A percentile compares a stretch with the other conserved stretches of the same genome.
Conservation (phyloP, 2,329 filamentous ascomycete genomes). For the Coniochaeta ligniaria region DNA sequence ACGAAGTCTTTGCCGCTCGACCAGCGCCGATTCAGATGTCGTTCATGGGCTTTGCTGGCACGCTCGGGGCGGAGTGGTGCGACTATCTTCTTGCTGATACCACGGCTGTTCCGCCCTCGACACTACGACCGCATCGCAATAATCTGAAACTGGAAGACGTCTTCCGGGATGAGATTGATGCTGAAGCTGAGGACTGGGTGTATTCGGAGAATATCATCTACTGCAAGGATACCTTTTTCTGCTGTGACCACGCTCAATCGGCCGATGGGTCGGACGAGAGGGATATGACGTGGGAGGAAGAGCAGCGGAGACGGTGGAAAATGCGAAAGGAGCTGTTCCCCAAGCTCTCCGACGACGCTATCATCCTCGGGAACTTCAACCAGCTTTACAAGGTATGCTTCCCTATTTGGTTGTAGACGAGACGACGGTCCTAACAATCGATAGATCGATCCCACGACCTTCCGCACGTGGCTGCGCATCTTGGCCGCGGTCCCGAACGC, state of each 20-base stretch:
- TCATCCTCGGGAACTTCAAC: conserved; percentile 97
- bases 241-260: conserved; percentile 92
- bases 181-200: conserved; percentile 73
- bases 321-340: conserved; percentile 95
- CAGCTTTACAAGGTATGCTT: conserved; percentile 85
- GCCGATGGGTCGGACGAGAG: conserved; percentile 60
- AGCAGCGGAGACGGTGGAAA: conserved; percentile 74
- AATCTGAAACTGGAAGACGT: conserved; percentile 70
- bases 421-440: not conserved
- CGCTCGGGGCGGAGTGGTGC: conserved; percentile 94
- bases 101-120: conserved; percentile 75
- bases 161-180: conserved; percentile 57
- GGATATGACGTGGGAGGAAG: conserved; percentile 71
- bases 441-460: conserved; percentile 96
- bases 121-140: conserved; percentile 69
- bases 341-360: conserved; percentile 66
- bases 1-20: conserved; percentile 92
- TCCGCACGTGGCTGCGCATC: conserved; percentile 92
- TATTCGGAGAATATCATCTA: conserved; percentile 97
- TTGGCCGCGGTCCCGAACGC: conserved; percentile 78
- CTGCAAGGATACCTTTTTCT: conserved; percentile 93
- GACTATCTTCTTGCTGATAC: conserved; percentile 92
- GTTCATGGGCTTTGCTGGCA: conserved; percentile 98
- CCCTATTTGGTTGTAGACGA: conserved; percentile 1
- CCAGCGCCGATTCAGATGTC: conserved; percentile 98